Evolutionary conservation across 768 basidiomycete genomes (phyloP).

Genomic region (Chalciporus sphaerocephalus): DNA sequence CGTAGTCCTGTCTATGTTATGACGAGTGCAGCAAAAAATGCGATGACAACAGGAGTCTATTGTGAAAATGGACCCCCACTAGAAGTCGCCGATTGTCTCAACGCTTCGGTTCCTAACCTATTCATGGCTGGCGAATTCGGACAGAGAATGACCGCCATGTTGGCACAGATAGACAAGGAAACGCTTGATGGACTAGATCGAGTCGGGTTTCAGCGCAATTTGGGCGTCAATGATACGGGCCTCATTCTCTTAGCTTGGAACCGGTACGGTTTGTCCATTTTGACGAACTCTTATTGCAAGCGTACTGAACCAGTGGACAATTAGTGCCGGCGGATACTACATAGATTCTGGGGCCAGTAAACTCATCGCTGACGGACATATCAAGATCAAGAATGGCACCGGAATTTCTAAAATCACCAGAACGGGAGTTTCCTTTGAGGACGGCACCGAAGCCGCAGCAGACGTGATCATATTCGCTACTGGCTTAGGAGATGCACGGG

Average conservation of each 20-base stretch:
- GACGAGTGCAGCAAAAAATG: conserved; percentile 2
- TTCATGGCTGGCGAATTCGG: conserved; percentile 3
- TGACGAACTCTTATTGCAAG: conserved; percentile 10
- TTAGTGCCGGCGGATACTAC: conserved; percentile 35
- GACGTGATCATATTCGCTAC: conserved; percentile 27
- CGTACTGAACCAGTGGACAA: conserved; percentile 1
- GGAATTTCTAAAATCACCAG: conserved; percentile 23
- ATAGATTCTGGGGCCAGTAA: conserved; percentile 36
- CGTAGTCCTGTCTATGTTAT: conserved; percentile 7
- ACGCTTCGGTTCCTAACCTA: conserved; percentile 1
- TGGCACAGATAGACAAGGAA: conserved; percentile 2
- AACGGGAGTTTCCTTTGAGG: conserved; percentile 19
- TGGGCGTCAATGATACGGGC: conserved; percentile 34
- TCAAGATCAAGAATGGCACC: conserved; percentile 47
- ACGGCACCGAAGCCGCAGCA: conserved; percentile 22
- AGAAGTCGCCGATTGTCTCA: conserved; percentile 5
- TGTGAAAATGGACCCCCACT: conserved; percentile 4
- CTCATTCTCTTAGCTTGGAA: conserved; percentile 16
- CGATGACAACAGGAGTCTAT: conserved; percentile 1
- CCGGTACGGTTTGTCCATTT: background rate
- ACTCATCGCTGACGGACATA: conserved; percentile 41
- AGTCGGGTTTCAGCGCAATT: conserved; percentile 10
- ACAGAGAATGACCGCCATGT: conserved; percentile 1
- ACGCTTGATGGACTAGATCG: conserved; percentile 5
- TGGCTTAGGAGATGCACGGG: conserved; percentile 40